Evolutionary conservation across 768 basidiomycete genomes (phyloP), one percentile per base, ranked within the genome.

Genomic region (Kockovaella imperatae): DNA sequence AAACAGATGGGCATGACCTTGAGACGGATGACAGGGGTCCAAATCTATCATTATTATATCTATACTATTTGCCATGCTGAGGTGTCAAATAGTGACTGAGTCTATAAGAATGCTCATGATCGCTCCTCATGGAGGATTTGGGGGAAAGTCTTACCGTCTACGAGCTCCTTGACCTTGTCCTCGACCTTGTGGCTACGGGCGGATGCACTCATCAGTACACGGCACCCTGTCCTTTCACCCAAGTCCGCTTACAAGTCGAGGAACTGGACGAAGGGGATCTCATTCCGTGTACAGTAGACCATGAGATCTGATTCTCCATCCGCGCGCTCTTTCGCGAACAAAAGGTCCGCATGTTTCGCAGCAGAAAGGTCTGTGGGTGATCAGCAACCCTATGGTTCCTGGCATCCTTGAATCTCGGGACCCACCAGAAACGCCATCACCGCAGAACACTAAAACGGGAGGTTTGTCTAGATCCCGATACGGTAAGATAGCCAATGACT

Each of bases 371-470:
- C 90, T 87, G 67, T 18, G 1, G 14, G 30, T n/a, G 24, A 14
- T 18, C 23, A n/a, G 36, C 17, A 14, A 11, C 23, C 17, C 20
- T 26, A 13, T 11, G 41, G 18, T 26, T 38, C 20, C 21, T 5
- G 45, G 35, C 15, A 15, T 15, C 3, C 20, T 2, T 10, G 3
- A 11, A 28, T 25, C 1, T 20, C 41, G 11, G 14, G 14, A 40
- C 21, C 21, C 41, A 86, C 88, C 89, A 47, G 87, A 90, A 42
- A 95, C 95, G 28, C 95, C 95, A 68, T 99, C 95, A 0, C 95
- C 95, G 55, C 95, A 91, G 79, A 95, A 99, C 74, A 99, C 93
- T 8, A 93, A 75, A 1, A 79, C 82, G 2, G 95, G 93, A 4
- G 82, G 80, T 39, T 45, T 35, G 5, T 74, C 59, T 35, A 91